phyloP scores from a whole-genome alignment of 1,284 basidiomycete species.

The Erythrobasidium hasegawianum region DNA sequence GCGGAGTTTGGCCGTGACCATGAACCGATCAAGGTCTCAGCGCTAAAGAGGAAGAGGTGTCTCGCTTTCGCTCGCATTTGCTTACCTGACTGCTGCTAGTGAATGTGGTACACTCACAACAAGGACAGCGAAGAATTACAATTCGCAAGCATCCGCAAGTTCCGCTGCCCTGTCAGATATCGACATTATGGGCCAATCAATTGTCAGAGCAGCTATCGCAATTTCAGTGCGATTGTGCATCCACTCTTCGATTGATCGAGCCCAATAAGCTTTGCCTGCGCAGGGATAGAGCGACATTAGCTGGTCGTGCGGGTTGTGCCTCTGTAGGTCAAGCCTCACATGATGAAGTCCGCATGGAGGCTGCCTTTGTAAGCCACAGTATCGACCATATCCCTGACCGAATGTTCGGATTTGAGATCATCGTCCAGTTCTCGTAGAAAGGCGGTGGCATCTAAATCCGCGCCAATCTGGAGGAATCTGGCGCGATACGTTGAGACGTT shows the following conservation, averaged over 20 bases:
- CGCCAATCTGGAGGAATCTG: conserved; percentile 38
- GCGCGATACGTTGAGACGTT: not conserved
- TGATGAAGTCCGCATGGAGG: conserved; percentile 35
- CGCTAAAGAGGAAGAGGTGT: too few relatives aligned
- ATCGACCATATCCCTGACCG: conserved; percentile 40
- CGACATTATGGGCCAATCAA: too few relatives aligned
- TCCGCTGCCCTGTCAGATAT: too few relatives aligned
- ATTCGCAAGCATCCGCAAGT: too few relatives aligned
- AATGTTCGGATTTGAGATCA: conserved; percentile 37
- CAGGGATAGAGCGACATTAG: too few relatives aligned
- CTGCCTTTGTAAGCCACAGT: conserved; percentile 38
- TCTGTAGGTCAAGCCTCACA: not conserved
- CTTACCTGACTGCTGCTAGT: too few relatives aligned
- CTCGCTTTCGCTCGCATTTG: too few relatives aligned
- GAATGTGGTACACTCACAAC: too few relatives aligned
- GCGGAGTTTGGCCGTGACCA: too few relatives aligned
- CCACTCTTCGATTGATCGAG: conserved; percentile 12
- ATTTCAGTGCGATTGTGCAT: conserved; percentile 6
- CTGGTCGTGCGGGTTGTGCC: not conserved
- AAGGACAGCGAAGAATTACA: too few relatives aligned
- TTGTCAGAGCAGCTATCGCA: too few relatives aligned
- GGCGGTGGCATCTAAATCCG: conserved; percentile 36
- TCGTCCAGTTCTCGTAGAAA: conserved; percentile 41
- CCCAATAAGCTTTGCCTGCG: conserved; percentile 5
- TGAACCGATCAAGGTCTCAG: too few relatives aligned